A percentile compares a stretch with the other conserved stretches of the same genome.
Conservation (phyloP, 2,329 filamentous ascomycete genomes). For the Didymella pinodella region DNA sequence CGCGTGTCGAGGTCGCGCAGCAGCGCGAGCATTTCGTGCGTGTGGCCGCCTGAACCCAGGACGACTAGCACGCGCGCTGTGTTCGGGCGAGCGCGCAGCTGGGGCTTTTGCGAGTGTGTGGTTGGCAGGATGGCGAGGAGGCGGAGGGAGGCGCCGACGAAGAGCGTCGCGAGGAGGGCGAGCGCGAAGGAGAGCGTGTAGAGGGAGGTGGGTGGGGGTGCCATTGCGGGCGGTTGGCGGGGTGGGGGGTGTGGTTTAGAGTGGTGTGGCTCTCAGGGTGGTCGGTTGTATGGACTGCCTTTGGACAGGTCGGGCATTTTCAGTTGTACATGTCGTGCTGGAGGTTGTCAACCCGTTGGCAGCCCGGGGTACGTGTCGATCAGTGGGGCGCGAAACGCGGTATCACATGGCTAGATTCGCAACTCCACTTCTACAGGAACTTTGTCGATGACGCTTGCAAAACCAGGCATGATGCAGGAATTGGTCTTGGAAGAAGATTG, state of each 20-base stretch:
- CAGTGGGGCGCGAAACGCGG: neutral
- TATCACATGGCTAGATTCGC: neutral
- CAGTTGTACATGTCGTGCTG: neutral
- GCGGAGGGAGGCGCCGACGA: conserved; percentile 49
- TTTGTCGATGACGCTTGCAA: neutral
- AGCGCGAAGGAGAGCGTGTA: conserved; percentile 42
- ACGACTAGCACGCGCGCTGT: conserved; percentile 76
- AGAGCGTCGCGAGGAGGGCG: conserved; percentile 44
- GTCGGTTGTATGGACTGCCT: neutral
- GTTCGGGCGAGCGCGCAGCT: conserved; percentile 36
- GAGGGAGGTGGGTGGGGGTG: conserved; percentile 30
- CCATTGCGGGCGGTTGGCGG: conserved; percentile 24
- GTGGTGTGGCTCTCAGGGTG: neutral
- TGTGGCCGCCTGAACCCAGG: conserved; percentile 92
- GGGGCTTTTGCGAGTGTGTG: conserved; percentile 30
- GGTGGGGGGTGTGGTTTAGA: neutral
- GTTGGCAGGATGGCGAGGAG: conserved; percentile 52
- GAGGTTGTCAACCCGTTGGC: neutral
- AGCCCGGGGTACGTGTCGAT: neutral
- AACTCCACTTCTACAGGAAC: neutral
- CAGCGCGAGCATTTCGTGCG: conserved; percentile 91
- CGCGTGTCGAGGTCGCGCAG: conserved; percentile 65
- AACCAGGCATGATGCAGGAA: too few species aligned
- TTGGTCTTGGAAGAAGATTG: too few species aligned
- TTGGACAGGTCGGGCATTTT: neutral